Evolutionary conservation across 2,329 filamentous ascomycete genomes (phyloP).

Genomic region (Monosporascus sp.): DNA sequence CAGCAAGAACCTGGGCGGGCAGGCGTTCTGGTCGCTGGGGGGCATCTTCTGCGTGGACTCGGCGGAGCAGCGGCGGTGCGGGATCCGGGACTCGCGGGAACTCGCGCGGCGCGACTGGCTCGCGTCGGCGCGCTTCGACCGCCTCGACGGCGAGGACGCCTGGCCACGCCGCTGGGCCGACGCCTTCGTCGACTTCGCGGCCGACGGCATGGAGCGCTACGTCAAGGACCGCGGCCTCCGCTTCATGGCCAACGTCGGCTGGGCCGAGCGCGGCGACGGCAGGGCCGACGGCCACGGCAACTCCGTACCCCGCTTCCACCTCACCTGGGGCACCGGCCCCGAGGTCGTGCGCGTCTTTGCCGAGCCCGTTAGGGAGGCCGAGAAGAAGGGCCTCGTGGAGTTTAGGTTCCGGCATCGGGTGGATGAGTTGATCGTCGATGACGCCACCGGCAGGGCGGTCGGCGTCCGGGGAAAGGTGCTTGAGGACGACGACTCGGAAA

Average conservation of each 20-base stretch:
- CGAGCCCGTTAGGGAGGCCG: conserved; percentile 49
- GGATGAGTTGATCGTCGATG: conserved; percentile 50
- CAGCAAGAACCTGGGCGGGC: conserved; percentile 50
- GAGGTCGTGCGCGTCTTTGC: conserved; percentile 53
- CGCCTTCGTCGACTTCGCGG: conserved; percentile 57
- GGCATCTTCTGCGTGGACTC: conserved; percentile 57
- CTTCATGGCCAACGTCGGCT: conserved; percentile 50
- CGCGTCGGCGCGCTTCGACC: conserved; percentile 52
- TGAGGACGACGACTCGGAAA: conserved; percentile 40
- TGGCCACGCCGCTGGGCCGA: conserved; percentile 59
- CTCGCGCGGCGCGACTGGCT: conserved; percentile 57
- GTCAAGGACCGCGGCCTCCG: conserved; percentile 47
- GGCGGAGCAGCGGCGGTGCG: conserved; percentile 48
- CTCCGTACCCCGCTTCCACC: conserved; percentile 57
- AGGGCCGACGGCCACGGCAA: conserved; percentile 54
- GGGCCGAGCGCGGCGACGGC: conserved; percentile 56
- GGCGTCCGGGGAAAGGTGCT: conserved; percentile 51
- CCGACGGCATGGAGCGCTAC: conserved; percentile 53
- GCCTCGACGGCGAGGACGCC: conserved; percentile 42
- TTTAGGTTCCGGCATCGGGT: conserved; percentile 54
- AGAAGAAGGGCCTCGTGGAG: conserved; percentile 45
- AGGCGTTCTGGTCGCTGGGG: conserved; percentile 60
- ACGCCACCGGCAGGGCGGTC: conserved; percentile 40
- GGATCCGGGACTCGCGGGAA: conserved; percentile 52
- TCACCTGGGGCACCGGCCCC: conserved; percentile 57